Evolutionary conservation across 331 rosid species (phyloP), one percentile per base, ranked within the genome.

Genomic region (Saraca asoca): DNA sequence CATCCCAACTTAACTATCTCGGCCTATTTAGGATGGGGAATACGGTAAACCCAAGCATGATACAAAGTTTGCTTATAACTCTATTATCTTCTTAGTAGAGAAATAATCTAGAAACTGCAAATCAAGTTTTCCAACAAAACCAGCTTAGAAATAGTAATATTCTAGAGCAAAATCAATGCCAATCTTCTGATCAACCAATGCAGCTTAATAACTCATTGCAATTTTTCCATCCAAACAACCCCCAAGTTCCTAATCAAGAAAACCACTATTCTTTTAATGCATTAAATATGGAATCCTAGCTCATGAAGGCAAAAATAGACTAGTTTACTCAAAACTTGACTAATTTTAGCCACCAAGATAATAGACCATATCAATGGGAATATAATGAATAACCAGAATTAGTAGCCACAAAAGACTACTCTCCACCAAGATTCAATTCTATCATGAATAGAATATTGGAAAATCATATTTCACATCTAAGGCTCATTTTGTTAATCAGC

Each of bases 31-130:
- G 72, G 12, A 69, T 70, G 41, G 77, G 33, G 17, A 75, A 45
- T 17, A 13, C 57, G 5, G 44, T 60, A 54, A 75, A 84, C 18
- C 84, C 80, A 67, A 76, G 38, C 64, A 80, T 79, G 24, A 15
- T 83, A 0, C 56, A 75, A 49, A 75, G 53, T 58, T 69, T 84
- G 53, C 72, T 74, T 78, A 44, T 89, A n/a, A 58, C 84, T 43
- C 68, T 83, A n/a, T 20, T 87, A 19, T 72, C 89, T 34, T 58
- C 68, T 34, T 85, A 81, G 29, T 64, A 8, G 58, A 76, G 37
- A 57, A 70, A 24, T 24, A 24, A 68, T 63, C 9, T 17, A 17
- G 60, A 63, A 59, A 46, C 12, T 51, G 15, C 7, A 11, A 65
- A 61, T 51, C 73, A 63, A 17, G 59, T 20, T 65, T 53, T 49